These are phyloP conservation scores for Limnanthes douglasii DNA, from an alignment of 345 rosid genomes.

Conservation along the genomic window DNA sequence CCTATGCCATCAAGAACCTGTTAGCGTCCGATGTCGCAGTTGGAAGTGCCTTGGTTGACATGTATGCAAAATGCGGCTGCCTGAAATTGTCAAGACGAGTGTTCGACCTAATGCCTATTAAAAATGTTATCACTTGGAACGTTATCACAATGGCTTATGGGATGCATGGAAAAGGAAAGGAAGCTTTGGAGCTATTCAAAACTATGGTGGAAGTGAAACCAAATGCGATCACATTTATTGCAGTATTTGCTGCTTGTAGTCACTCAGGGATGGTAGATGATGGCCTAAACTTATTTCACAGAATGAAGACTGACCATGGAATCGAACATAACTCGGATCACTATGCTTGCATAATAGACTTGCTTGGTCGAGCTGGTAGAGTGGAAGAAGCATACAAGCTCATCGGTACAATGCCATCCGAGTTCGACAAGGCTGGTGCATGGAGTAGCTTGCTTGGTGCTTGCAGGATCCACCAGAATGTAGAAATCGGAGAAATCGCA, in stretches of 20 bases:
- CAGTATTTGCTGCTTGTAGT: slow-evolving; percentile 78
- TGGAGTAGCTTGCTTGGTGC: slow-evolving; percentile 96
- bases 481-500: slow-evolving; percentile 65
- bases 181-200: slow-evolving; percentile 45
- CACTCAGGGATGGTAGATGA: slow-evolving; percentile 74
- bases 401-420: slow-evolving; percentile 34
- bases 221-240: slow-evolving; percentile 61
- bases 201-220: slow-evolving; percentile 51
- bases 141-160: slow-evolving; percentile 88
- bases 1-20: slow-evolving; percentile 56
- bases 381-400: slow-evolving; percentile 48
- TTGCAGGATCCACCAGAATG: slow-evolving; percentile 46
- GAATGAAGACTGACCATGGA: slow-evolving; percentile 45
- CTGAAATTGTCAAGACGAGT: slow-evolving; percentile 35
- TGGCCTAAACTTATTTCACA: slow-evolving; percentile 52
- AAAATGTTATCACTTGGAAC: slow-evolving; percentile 77
- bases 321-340: slow-evolving; percentile 59
- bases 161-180: slow-evolving; percentile 73
- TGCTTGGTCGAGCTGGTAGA: slow-evolving; percentile 81
- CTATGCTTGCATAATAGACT: slow-evolving; percentile 75
- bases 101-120: slow-evolving; percentile 47
- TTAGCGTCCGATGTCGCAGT: slow-evolving; percentile 64
- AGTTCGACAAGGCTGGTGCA: slow-evolving; percentile 39
- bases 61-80: slow-evolving; percentile 91
- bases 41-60: slow-evolving; percentile 84